A percentile compares a stretch with the other conserved stretches of the same genome.
phyloP scores from a whole-genome alignment of 2,329 filamentous ascomycete genomes.

The Teratosphaeria zuluensis region DNA sequence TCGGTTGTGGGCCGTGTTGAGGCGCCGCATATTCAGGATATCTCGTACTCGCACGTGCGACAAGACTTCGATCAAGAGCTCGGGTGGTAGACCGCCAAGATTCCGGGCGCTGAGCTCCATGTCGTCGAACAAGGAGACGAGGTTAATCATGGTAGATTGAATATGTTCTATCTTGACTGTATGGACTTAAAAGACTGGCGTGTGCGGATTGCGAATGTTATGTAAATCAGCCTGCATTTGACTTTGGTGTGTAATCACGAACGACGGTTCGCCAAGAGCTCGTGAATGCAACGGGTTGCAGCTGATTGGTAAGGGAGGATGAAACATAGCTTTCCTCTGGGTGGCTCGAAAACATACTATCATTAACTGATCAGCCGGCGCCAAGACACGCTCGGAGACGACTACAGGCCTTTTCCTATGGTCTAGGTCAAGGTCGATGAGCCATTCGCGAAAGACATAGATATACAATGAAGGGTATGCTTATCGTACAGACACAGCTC shows the following conservation, averaged over 20 bases:
- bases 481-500: conserved; percentile 1
- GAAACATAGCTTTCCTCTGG: neutral
- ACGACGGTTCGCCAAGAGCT: neutral
- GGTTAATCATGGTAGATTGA: neutral
- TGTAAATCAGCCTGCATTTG: neutral
- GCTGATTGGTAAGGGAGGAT: neutral
- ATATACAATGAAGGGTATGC: neutral
- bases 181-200: neutral
- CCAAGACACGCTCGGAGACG: no score
- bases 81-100: neutral
- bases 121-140: neutral
- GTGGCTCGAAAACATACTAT: neutral
- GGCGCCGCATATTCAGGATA: neutral
- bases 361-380: neutral
- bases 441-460: neutral
- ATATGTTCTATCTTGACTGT: neutral
- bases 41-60: neutral
- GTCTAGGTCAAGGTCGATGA: neutral
- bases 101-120: neutral
- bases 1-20: neutral
- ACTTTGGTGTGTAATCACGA: no score
- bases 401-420: no score
- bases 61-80: neutral
- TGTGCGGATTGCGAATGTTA: neutral
- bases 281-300: neutral